Evolutionary conservation across 2,329 filamentous ascomycete genomes (phyloP), one percentile per base, ranked within the genome.

Genomic region (Sarocladium brachiariae): DNA sequence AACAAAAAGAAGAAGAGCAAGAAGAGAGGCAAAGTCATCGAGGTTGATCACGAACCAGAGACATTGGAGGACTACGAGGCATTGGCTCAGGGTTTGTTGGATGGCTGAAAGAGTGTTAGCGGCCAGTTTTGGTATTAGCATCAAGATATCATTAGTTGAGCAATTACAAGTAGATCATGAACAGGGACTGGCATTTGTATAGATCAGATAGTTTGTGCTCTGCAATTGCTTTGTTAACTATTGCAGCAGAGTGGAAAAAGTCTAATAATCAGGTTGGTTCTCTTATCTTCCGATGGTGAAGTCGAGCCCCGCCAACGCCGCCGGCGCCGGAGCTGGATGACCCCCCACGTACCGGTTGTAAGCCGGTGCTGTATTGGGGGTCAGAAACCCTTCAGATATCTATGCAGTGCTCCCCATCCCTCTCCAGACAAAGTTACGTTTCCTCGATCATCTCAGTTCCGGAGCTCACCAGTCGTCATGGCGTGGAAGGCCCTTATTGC

Each of bases 41-140:
- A 80, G 68, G 74, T 80, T 58, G 75, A 75, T 13, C 77, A 83
- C 49, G 83, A 89, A 70, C 87, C 86, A 11, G 84, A 90, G 68
- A 91, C 86, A 37, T 70, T 92, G 59, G 85, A 89, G 65, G 87
- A 91, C 66, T 74, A 90, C 58, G 87, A 92, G 69, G 81, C 83
- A 35, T 68, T 92, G 68, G 89, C 89, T 50, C 79, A 84, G 39
- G 86, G 85, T 3, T 68, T 93, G 65, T 66, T 95, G 63, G 78
- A 80, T 53, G 67, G 65, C 49, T 73, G 55, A 55, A 51, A 34
- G 14, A 19, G 16, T 4, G 19, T 9, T 16, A 19, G 39, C 8
- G 9, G 21, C 4, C 7, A 27, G 14, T 5, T 3, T 43, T 39
- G 19, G 27, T 13, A 30, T 30, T 30, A 7, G 34, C 34, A 37